phyloP scores from a whole-genome alignment of 225 moss, liverwort and hornwort genomes.

The Bryoerythrophyllum caledonicum region DNA sequence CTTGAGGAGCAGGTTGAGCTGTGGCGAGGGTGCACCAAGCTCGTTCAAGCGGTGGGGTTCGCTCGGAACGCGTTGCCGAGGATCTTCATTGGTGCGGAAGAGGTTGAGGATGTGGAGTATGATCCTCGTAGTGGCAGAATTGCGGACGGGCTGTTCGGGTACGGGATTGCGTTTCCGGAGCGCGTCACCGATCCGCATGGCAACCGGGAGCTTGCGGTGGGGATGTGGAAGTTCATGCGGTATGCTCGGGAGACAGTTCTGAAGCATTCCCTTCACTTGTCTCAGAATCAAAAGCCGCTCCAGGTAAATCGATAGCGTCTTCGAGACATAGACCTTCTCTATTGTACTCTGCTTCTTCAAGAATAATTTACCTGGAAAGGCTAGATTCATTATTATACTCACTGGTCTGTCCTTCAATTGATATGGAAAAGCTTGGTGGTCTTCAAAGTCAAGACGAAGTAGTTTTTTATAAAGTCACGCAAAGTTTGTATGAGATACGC shows the following conservation, averaged over 20 bases:
- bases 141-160: slow-evolving; percentile 58
- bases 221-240: slow-evolving; percentile 54
- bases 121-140: slow-evolving; percentile 46
- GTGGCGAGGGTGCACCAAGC: slow-evolving; percentile 52
- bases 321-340: too few species aligned
- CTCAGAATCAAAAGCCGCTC: slow-evolving; percentile 19
- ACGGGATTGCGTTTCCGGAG: slow-evolving; percentile 63
- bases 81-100: slow-evolving; percentile 37
- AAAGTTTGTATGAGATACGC: too few species aligned
- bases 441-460: too few species aligned
- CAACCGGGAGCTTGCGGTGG: slow-evolving; percentile 59
- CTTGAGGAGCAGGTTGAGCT: slow-evolving; percentile 44
- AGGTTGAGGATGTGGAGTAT: slow-evolving; percentile 38
- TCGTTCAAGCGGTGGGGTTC: slow-evolving; percentile 63
- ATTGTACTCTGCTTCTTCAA: too few species aligned
- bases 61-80: slow-evolving; percentile 47
- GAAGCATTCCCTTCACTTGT: slow-evolving; percentile 22
- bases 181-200: slow-evolving; percentile 48
- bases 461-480: too few species aligned
- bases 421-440: too few species aligned
- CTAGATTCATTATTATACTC: too few species aligned
- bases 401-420: too few species aligned
- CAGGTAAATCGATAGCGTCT: too few species aligned
- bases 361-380: too few species aligned
- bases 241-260: slow-evolving; percentile 39